Base-by-base conservation (phyloP, 441 rosid genomes). In the Adansonia grandidieri region DNA sequence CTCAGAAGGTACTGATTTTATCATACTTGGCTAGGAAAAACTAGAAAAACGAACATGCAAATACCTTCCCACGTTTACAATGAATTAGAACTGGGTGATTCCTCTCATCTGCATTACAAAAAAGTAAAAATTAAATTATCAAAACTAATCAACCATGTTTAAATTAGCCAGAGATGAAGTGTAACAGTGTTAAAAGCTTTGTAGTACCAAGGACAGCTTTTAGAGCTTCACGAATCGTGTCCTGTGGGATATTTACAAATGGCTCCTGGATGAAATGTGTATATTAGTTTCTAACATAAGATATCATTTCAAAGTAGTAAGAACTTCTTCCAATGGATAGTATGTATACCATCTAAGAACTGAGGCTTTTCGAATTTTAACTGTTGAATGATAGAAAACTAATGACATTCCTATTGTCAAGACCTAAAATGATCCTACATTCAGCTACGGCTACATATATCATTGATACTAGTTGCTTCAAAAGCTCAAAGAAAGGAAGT, bases 41-140 rank as follows among this genome's bases (percentile, higher is more conserved):
- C 5, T 20, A 40, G 0, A 17, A 40, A 40, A 71, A 60, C 10
- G n/a, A 70, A 47, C 57, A 45, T 48, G 74, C 8, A 70, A 84
- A 57, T 81, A 91, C 95, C 93, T 91, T 91, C 79, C 95, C 95
- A 69, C 95, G 82, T 61, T 91, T 91, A 80, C 95, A 91, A 82
- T 91, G 95, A 81, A 91, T 89, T 75, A 91, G 70, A 81, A 91
- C 81, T 0, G 95, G 95, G 74, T 91, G 95, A 77, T 89, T 91
- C 85, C 87, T 88, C 72, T 82, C 90, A 82, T 91, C 95, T 91
- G 83, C 80, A 80, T 64, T 48, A 71, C 20, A 74, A 51, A 58
- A 15, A 74, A 15, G 7, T 13, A 24, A 69, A n/a, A 17, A 53
- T 47, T 67, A 19, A 69, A 68, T 74, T 76, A 9, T 42, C 54